Evolutionary conservation across 1,284 basidiomycete species (phyloP).

Genomic region (Melampsora abietis-canadensis): DNA sequence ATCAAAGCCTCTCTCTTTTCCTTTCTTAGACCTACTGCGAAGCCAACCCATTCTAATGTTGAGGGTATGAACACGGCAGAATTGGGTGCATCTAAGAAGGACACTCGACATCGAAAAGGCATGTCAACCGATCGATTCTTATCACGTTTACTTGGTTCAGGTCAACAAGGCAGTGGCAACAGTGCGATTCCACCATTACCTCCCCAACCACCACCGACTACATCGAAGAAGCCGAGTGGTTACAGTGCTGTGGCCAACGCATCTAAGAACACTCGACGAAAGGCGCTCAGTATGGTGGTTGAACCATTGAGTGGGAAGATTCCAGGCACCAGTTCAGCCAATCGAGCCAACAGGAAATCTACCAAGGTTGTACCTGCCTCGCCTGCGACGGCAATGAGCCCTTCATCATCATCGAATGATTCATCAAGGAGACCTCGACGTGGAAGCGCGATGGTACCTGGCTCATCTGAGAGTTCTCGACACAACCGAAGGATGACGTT

Average conservation of each 20-base stretch:
- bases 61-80: background rate
- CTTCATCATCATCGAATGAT: background rate
- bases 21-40: too few relatives aligned
- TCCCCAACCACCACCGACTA: slow-evolving; percentile 32
- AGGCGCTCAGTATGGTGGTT: slow-evolving; percentile 77
- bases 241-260: slow-evolving; percentile 3
- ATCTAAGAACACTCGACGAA: slow-evolving; percentile 59
- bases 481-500: background rate
- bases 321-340: slow-evolving; percentile 49
- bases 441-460: slow-evolving; percentile 9
- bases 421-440: slow-evolving; percentile 11
- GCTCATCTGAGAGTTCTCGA: background rate
- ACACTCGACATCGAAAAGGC: slow-evolving; percentile 60
- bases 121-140: slow-evolving; percentile 71
- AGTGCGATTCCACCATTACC: slow-evolving; percentile 45
- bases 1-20: too few relatives aligned
- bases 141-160: slow-evolving; percentile 61
- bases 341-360: slow-evolving; percentile 53
- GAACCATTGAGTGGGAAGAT: slow-evolving; percentile 67
- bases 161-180: slow-evolving; percentile 7
- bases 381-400: background rate
- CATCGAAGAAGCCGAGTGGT: slow-evolving; percentile 53
- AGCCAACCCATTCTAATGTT: too few relatives aligned
- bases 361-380: slow-evolving; percentile 5
- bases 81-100: slow-evolving; percentile 40